These are phyloP conservation scores for Thraustochytrium sp. DNA, from an alignment of 352 stramenopile species.

Conservation along the genomic window DNA sequence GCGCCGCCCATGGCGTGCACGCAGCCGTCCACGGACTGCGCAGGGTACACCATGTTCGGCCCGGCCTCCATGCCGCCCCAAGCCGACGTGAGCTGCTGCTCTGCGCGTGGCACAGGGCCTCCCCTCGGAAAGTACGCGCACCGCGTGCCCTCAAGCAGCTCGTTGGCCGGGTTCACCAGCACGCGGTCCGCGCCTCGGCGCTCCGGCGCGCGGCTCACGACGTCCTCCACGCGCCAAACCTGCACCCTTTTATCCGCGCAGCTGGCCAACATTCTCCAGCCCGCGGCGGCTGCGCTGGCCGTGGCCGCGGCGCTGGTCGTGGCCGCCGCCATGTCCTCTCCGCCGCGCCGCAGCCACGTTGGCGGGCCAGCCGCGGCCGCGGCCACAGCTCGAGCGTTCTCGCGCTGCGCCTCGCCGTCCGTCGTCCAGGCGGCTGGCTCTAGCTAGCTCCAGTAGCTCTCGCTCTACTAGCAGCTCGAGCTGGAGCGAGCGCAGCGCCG, in stretches of 20 bases:
- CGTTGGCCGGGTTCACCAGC: constrained; percentile 3
- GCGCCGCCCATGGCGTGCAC: constrained; percentile 18
- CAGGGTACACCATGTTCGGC: constrained; percentile 42
- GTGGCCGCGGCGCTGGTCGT: too few species aligned
- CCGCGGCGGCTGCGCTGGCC: too few species aligned
- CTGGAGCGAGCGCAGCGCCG: too few species aligned
- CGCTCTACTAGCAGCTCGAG: too few species aligned
- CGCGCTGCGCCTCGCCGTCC: too few species aligned
- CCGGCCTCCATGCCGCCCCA: constrained; percentile 46
- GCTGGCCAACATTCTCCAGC: too few species aligned
- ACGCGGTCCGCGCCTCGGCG: neutral
- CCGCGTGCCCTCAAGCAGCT: neutral
- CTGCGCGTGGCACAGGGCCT: constrained; percentile 2
- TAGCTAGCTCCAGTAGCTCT: too few species aligned
- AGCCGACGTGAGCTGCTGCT: neutral
- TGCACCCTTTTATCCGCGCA: neutral
- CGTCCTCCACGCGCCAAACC: neutral
- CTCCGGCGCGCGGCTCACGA: neutral
- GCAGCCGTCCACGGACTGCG: constrained; percentile 19
- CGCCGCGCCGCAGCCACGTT: too few species aligned
- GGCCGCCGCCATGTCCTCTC: too few species aligned
- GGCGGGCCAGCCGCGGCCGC: too few species aligned
- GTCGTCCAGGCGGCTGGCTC: too few species aligned
- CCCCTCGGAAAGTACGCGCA: constrained; percentile 41
- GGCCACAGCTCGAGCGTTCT: too few species aligned